A percentile compares a stretch with the other conserved stretches of the same genome.
Conservation (phyloP, 805 yeast genomes). For the Blastobotrys peoriensis region DNA sequence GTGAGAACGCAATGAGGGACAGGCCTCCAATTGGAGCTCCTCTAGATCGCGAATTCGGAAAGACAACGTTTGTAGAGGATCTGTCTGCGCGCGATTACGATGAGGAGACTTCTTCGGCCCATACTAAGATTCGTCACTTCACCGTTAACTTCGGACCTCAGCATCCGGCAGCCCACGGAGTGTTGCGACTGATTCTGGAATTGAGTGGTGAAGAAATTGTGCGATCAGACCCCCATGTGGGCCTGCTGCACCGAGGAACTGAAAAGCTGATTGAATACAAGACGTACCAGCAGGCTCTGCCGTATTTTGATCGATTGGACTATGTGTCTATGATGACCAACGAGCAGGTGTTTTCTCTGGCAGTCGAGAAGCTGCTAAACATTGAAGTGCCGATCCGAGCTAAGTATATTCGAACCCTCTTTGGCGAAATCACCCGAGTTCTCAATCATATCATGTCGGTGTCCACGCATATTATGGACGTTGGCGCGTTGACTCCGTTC, state of each 20-base stretch:
- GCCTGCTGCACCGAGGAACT: constrained; percentile 81
- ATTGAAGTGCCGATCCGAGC: constrained; percentile 82
- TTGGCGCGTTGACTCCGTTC: constrained; percentile 89
- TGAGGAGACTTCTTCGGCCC: constrained; percentile 17
- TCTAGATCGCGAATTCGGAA: constrained; percentile 26
- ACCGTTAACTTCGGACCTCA: constrained; percentile 90
- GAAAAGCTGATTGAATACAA: constrained; percentile 82
- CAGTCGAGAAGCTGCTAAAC: constrained; percentile 78
- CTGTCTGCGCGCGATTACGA: constrained; percentile 19
- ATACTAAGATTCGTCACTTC: constrained; percentile 67
- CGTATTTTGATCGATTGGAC: constrained; percentile 82
- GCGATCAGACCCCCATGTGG: constrained; percentile 85
- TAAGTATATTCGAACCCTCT: constrained; percentile 76
- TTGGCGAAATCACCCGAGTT: constrained; percentile 80
- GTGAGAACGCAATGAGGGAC: constrained; percentile 4
- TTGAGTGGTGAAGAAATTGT: constrained; percentile 85
- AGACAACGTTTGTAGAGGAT: constrained; percentile 29
- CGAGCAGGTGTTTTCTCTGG: constrained; percentile 77
- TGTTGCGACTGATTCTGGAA: constrained; percentile 76
- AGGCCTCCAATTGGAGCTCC: constrained; percentile 30
- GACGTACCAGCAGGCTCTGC: constrained; percentile 82
- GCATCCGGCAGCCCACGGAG: constrained; percentile 95
- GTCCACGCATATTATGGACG: constrained; percentile 87
- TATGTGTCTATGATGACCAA: constrained; percentile 86
- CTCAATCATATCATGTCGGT: constrained; percentile 84